phyloP scores from a whole-genome alignment of 129 eudicot species.

The Chrysanthemum lavandulifolium region DNA sequence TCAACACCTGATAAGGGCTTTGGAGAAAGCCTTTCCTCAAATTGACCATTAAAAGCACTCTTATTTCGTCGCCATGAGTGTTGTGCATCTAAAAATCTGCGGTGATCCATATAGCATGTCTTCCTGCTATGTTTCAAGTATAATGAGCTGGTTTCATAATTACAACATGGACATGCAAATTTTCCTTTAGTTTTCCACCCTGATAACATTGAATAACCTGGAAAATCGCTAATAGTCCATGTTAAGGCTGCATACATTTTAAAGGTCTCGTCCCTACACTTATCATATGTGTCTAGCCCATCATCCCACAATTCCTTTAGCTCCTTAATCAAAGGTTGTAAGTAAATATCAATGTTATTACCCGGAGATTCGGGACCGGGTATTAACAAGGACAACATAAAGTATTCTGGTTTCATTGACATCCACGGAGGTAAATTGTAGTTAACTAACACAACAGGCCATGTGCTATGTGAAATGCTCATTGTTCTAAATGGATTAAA shows the following conservation, averaged over 20 bases:
- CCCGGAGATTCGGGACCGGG: slow-evolving; percentile 4
- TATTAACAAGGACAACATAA: slow-evolving; percentile 9
- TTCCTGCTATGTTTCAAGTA: no score
- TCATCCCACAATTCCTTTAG: background rate
- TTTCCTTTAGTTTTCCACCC: no score
- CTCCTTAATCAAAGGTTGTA: background rate
- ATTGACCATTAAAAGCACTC: slow-evolving; percentile 2
- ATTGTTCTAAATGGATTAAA: no score
- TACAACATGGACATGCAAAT: no score
- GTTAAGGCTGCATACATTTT: background rate
- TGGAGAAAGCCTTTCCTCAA: background rate
- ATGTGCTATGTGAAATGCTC: no score
- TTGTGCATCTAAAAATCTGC: background rate
- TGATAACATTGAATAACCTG: background rate
- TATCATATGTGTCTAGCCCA: background rate
- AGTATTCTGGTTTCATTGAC: background rate
- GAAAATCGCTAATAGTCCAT: background rate
- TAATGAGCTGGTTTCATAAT: no score
- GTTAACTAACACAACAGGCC: background rate
- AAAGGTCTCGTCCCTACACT: background rate
- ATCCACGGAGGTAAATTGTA: background rate
- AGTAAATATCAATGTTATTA: slow-evolving; percentile 3
- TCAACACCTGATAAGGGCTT: background rate
- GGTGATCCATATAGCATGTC: no score
- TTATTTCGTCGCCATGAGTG: slow-evolving; percentile 10